A percentile compares a stretch with the other conserved stretches of the same genome.
Conservation (phyloP, 2,329 filamentous ascomycete species). For the Colletotrichum neosansevieriae region DNA sequence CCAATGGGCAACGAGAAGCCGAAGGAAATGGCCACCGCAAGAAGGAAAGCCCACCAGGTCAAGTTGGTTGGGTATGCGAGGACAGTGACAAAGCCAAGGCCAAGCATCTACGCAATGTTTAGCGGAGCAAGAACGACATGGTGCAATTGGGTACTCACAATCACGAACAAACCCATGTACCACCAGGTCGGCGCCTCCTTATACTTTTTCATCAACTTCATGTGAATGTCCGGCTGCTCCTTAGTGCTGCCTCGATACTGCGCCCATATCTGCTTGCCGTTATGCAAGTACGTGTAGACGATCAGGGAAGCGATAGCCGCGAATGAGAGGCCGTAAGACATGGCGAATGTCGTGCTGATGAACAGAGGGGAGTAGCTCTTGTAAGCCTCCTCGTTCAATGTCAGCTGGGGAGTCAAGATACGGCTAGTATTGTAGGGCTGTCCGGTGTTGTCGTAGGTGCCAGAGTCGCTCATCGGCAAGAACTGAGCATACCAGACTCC, state of each 20-base stretch:
- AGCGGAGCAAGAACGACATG: not conserved
- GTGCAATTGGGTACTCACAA: conserved; percentile 55
- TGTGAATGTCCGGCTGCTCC: conserved; percentile 73
- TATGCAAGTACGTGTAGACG: conserved; percentile 75
- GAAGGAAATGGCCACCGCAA: conserved; percentile 74
- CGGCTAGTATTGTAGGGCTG: conserved; percentile 71
- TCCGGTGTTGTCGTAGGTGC: conserved; percentile 79
- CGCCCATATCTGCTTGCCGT: conserved; percentile 74
- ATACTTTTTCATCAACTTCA: conserved; percentile 73
- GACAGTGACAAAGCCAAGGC: conserved; percentile 65
- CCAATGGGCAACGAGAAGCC: conserved; percentile 75
- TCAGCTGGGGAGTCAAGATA: conserved; percentile 72
- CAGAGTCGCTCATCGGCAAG: conserved; percentile 76
- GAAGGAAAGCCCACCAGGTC: conserved; percentile 78
- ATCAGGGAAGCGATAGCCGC: conserved; percentile 77
- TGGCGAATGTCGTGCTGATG: conserved; percentile 77
- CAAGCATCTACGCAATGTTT: conserved; percentile 59
- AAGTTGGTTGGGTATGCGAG: conserved; percentile 75
- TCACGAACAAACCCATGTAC: conserved; percentile 69
- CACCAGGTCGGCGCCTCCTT: conserved; percentile 73
- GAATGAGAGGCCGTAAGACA: conserved; percentile 79
- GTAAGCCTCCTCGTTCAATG: conserved; percentile 73
- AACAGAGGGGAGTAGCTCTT: conserved; percentile 76
- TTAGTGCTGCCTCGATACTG: conserved; percentile 70
- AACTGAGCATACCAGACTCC: conserved; percentile 74